A percentile compares a stretch with the other conserved stretches of the same genome.
Evolutionary conservation across 1,139 yeast genomes (phyloP).

Genomic region (Arxiozyma slooffiae): DNA sequence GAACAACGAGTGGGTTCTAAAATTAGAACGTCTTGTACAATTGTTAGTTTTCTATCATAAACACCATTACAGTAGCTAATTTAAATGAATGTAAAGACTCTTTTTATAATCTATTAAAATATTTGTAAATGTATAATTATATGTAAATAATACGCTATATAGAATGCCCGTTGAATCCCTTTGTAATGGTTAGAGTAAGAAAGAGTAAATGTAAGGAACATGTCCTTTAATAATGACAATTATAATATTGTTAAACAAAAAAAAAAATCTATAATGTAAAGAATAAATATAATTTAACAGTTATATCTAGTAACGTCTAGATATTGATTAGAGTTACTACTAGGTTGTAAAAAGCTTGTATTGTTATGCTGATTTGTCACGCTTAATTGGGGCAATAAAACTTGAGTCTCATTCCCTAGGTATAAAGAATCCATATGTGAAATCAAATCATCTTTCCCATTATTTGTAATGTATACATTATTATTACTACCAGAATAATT

Average conservation of each 20-base stretch:
- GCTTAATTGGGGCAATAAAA: conserved; percentile 27
- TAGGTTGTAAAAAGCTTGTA: conserved; percentile 5
- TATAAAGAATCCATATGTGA: conserved; percentile 26
- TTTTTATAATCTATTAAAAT: too few relatives aligned
- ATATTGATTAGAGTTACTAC: conserved; percentile 8
- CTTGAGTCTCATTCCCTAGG: conserved; percentile 24
- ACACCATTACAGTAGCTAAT: too few relatives aligned
- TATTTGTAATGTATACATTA: conserved; percentile 7
- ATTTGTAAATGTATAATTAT: neutral
- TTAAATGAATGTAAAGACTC: neutral
- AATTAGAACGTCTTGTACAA: neutral
- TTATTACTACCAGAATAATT: neutral
- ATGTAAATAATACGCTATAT: neutral
- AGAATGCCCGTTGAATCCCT: neutral
- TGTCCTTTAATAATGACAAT: neutral
- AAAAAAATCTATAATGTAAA: too few relatives aligned
- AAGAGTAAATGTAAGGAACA: neutral
- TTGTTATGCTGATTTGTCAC: conserved; percentile 17
- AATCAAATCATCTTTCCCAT: conserved; percentile 18
- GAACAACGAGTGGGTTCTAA: neutral
- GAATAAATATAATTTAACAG: neutral
- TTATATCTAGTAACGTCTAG: neutral
- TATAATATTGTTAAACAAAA: too few relatives aligned
- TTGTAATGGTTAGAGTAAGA: too few relatives aligned
- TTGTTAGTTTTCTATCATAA: neutral